A percentile compares a stretch with the other conserved stretches of the same genome.
These are phyloP conservation scores for Neostapfia colusana DNA, from an alignment of 176 grass and related monocot genomes.

Conservation along the genomic window DNA sequence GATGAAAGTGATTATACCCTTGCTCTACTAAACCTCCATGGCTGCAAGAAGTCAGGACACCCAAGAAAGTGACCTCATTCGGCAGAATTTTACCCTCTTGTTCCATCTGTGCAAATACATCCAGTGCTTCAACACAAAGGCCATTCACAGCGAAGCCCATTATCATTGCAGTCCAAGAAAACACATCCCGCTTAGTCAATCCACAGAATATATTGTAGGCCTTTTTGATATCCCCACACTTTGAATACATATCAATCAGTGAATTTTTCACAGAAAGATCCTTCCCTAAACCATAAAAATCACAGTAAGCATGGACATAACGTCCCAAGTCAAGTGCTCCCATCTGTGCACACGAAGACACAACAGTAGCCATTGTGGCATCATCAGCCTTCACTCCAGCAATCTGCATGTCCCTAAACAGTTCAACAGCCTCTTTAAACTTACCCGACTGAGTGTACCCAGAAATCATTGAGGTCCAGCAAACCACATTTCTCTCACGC, in stretches of 20 bases:
- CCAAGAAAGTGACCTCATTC: constrained; percentile 84
- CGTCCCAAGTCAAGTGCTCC: constrained; percentile 70
- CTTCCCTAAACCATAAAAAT: constrained; percentile 62
- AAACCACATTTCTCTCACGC: constrained; percentile 67
- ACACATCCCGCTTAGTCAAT: constrained; percentile 55
- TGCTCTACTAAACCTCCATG: constrained; percentile 83
- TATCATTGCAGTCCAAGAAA: constrained; percentile 92
- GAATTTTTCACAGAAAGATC: constrained; percentile 69
- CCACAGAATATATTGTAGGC: constrained; percentile 69
- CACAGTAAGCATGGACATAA: constrained; percentile 78
- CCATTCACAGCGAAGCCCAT: constrained; percentile 83
- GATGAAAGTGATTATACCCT: constrained; percentile 74
- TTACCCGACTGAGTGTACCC: constrained; percentile 64
- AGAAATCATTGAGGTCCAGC: constrained; percentile 89
- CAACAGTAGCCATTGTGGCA: constrained; percentile 67
- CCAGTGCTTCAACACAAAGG: constrained; percentile 59
- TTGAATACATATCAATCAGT: constrained; percentile 92
- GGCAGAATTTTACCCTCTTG: constrained; percentile 52
- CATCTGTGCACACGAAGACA: constrained; percentile 78
- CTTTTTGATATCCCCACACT: constrained; percentile 78
- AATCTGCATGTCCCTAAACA: constrained; percentile 82
- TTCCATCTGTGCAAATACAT: constrained; percentile 95
- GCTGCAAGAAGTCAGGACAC: constrained; percentile 78
- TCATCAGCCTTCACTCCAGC: constrained; percentile 69
- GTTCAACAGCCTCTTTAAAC: constrained; percentile 62